Evolutionary conservation across 1,284 basidiomycete species (phyloP).

Genomic region (Rhodotorula sp.): DNA sequence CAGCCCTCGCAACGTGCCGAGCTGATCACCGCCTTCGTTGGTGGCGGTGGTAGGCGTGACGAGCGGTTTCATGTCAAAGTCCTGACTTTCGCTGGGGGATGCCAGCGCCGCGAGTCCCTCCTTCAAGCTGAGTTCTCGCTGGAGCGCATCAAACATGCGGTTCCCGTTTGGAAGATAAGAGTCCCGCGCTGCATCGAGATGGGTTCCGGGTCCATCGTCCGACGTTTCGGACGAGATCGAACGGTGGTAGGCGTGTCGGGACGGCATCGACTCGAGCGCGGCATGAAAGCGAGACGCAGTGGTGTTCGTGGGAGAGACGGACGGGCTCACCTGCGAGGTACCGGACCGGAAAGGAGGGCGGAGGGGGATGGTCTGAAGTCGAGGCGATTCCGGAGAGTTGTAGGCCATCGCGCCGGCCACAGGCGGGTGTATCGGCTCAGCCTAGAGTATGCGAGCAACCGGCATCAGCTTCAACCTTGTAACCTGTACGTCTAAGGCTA

Average conservation of each 20-base stretch:
- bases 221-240: slow-evolving; percentile 24
- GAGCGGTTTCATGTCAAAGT: not conserved
- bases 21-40: slow-evolving; percentile 18
- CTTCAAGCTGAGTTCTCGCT: slow-evolving; percentile 24
- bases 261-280: slow-evolving; percentile 12
- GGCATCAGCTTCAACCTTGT: too few species aligned
- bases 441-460: too few species aligned
- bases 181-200: slow-evolving; percentile 3
- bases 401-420: not conserved
- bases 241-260: slow-evolving; percentile 11
- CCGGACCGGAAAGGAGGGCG: not conserved
- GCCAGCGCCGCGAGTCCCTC: slow-evolving; percentile 2
- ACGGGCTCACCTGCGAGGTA: not conserved
- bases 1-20: not conserved
- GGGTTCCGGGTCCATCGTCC: slow-evolving; percentile 1
- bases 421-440: too few species aligned
- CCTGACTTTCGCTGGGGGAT: not conserved
- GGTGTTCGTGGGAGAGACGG: not conserved
- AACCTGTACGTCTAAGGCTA: too few species aligned
- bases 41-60: not conserved
- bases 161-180: slow-evolving; percentile 5
- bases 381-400: slow-evolving; percentile 7
- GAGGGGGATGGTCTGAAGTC: not conserved
- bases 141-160: slow-evolving; percentile 26
- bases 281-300: slow-evolving; percentile 26